Evolutionary conservation across 1,139 yeast genomes (phyloP).

Genomic region (Candida labiduridarum): DNA sequence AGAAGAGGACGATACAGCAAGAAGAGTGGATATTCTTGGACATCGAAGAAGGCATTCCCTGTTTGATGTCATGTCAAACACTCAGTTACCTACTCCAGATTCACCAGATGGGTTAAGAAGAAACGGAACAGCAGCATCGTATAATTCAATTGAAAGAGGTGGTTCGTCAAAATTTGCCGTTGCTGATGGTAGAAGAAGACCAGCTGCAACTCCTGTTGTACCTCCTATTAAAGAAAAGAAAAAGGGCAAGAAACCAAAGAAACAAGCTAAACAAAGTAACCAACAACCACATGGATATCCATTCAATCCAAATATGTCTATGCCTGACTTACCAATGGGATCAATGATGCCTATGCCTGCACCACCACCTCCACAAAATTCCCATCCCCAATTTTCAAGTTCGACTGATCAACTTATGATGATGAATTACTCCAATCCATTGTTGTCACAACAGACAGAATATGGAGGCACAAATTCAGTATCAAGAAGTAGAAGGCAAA

Average conservation of each 20-base stretch:
- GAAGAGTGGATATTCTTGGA: slow-evolving; percentile 2
- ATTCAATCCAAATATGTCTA: slow-evolving; percentile 14
- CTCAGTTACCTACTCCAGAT: slow-evolving; percentile 21
- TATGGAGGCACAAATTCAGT: slow-evolving; percentile 14
- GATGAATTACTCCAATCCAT: slow-evolving; percentile 18
- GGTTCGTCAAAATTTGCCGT: slow-evolving; percentile 38
- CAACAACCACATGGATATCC: slow-evolving; percentile 8
- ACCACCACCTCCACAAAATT: slow-evolving; percentile 3
- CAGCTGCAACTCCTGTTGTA: slow-evolving; percentile 11
- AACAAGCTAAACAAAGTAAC: slow-evolving; percentile 1
- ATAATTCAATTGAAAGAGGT: slow-evolving; percentile 43
- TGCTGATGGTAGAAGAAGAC: slow-evolving; percentile 20
- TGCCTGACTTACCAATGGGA: slow-evolving; percentile 5
- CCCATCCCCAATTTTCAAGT: slow-evolving; percentile 1
- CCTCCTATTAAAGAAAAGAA: slow-evolving; percentile 1
- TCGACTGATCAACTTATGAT: slow-evolving; percentile 6
- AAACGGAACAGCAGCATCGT: slow-evolving; percentile 33
- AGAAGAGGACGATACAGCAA: slow-evolving; percentile 8
- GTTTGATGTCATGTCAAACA: background rate
- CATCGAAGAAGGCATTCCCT: slow-evolving; percentile 3
- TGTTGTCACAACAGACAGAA: slow-evolving; percentile 26
- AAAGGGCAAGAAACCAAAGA: slow-evolving; percentile 11
- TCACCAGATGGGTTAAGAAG: slow-evolving; percentile 18
- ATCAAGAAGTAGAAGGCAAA: slow-evolving; percentile 21
- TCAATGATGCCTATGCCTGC: slow-evolving; percentile 2